Evolutionary conservation across 2,329 filamentous ascomycete genomes (phyloP), one percentile per base, ranked within the genome.

Genomic region (Fusarium sublunatum): DNA sequence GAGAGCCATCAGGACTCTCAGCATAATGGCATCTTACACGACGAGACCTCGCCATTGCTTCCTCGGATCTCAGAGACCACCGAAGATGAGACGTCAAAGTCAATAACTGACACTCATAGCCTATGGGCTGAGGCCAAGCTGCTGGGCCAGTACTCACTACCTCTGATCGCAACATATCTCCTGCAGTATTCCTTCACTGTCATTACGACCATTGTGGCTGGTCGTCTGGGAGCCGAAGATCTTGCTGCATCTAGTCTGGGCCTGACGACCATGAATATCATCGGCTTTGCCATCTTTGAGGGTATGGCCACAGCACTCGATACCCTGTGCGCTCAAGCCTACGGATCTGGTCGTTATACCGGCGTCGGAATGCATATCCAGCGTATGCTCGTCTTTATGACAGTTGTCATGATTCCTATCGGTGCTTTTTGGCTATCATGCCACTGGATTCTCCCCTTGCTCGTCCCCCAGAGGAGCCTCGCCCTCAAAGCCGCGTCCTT

Each of bases 171-270:
- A 19, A 85, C 83, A 2, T 85, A 84, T 61, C 72, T 85, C 6
- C 75, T 86, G 13, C 82, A 85, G 61, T 85, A 85, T 68, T 82
- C 78, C n/a, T 83, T 82, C 62, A 82, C 75, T 42, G 72, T 85
- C 44, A 79, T 83, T 58, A 83, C 82, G 3, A 82, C 82, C 29
- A 78, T 84, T 44, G 81, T 83, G 4, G 83, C 81, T 1, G 83
- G 83, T 2, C 82, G 82, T 58, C 75, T 86, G 15, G 78, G 82
- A 28, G 80, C 81, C n/a, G 78, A 82, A 59, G 82, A 83, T 52
- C 74, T 86, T 22, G 83, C 81, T 10, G 83, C 83, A 5, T 82
- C 83, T 1, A 82, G 79, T 55, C 64, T 85, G 13, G 82, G 81
- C 35, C 77, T 81, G 36, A 85, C 82, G 43, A 85, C 82, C 0